Evolutionary conservation across 163 green algal genomes (phyloP), one percentile per base, ranked within the genome.

Genomic region (Scenedesmus sp.): DNA sequence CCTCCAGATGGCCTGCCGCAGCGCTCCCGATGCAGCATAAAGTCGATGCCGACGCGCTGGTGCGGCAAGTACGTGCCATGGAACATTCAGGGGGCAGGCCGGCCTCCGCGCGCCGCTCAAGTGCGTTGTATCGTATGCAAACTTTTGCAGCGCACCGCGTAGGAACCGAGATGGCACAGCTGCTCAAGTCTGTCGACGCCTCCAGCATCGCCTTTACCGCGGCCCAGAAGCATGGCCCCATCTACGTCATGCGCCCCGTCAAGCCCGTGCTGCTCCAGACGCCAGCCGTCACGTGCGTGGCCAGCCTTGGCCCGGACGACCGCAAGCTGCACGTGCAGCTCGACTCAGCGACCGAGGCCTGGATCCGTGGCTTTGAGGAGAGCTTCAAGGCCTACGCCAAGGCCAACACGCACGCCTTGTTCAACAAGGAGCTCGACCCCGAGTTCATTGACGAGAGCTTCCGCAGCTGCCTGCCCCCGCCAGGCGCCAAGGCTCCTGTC

Each of bases 361-460:
- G 73, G 73, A 42, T 83, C 18, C 35, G 73, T 26, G 33, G n/a
- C 73, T 44, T 83, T 51, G 73, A 83, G 73, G 24, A 18, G 18
- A 37, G 26, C 33, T 42, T 44, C 33, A 44, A 37, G 16, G n/a
- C 26, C 18, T 83, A 83, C 35, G 73, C 73, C 26, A 83, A 83
- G 73, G 73, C 16, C 33, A 42, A 83, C n/a, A 83, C 33, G n/a
- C 33, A 24, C 33, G n/a, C 33, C 33, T 22, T 83, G 16, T 83
- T 83, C 73, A 83, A 83, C 73, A 83, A 83, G n/a, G 73, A 83
- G 73, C 73, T 83, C 18, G 73, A 83, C n/a, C 20, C 33, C 73
- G 33, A 51, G 26, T 83, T 42, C 33, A 83, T 83, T 46, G 73
- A 83, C 33, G 33, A 83, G n/a, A 83, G 73, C 35, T 83, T 83